Conservation (phyloP, 2,329 filamentous ascomycete species). For the Aureobasidium mangrovei region DNA sequence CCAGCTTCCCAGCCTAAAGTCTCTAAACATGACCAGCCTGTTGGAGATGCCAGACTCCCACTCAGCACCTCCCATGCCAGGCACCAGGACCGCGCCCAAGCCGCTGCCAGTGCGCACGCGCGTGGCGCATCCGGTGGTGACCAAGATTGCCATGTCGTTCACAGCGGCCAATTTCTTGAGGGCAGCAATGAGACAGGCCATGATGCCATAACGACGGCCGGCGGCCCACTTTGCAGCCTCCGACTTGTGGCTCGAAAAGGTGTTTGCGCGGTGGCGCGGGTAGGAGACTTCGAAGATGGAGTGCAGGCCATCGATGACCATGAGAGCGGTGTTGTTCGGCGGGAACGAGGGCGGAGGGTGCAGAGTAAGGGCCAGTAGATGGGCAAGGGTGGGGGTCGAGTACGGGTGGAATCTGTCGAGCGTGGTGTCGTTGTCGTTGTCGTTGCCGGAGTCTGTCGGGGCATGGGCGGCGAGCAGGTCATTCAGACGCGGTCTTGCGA, state of each 20-base stretch:
- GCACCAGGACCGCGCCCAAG: conserved; percentile 58
- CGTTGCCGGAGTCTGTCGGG: conserved; percentile 7
- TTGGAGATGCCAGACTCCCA: conserved; percentile 75
- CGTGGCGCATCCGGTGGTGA: conserved; percentile 76
- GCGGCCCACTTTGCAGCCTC: conserved; percentile 42
- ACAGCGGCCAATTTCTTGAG: conserved; percentile 65
- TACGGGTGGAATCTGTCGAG: conserved; percentile 53
- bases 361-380: conserved; percentile 63
- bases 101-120: conserved; percentile 52
- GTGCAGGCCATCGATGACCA: conserved; percentile 73
- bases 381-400: conserved; percentile 48
- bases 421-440: conserved; percentile 1
- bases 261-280: conserved; percentile 42
- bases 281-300: conserved; percentile 69
- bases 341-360: conserved; percentile 57
- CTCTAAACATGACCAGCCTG: conserved; percentile 68
- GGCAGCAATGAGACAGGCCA: conserved; percentile 53
- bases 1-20: conserved; percentile 42
- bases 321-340: conserved; percentile 52
- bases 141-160: conserved; percentile 61
- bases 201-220: conserved; percentile 49
- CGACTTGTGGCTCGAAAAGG: conserved; percentile 13
- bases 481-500: conserved; percentile 41
- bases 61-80: conserved; percentile 62
- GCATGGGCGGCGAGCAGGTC: conserved; percentile 27